Evolutionary conservation across 23 red algal genomes (phyloP), one percentile per base, ranked within the genome.

Genomic region (Cyanidium caldarium): DNA sequence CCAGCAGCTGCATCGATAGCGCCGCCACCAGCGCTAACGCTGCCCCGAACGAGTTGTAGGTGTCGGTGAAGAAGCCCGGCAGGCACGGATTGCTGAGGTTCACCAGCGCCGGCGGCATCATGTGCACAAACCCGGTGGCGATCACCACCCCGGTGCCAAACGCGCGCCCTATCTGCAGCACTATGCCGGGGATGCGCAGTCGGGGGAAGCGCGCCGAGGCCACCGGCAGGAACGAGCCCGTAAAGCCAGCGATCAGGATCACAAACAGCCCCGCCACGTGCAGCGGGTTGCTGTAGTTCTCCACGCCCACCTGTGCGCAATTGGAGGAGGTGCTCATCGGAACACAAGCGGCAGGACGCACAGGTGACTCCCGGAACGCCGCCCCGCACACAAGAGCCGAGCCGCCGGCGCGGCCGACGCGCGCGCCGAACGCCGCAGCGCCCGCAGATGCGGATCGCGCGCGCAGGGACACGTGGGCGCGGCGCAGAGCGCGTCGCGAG

Each of bases 111-210:
- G 70, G 70, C 12, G 70, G 70, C 46, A 75, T 42, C 70, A 75
- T 75, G 26, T 75, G 70, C 2, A 75, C 70, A 58, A 75, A 75
- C 37, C 70, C 70, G 30, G 70, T 75, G 34, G 70, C 70, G 58
- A 75, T 75, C 35, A 75, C 70, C 35, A 75, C 70, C 31, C 70
- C 70, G 10, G 70, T 75, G 20, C 70, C 70, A 46, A 75, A 75
- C 19, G 70, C 70, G 36, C 70, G 46, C 33, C 70, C 70, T 13
- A 61, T 34, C 35, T 75, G 45, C 15, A 75, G 35, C 14, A 58
- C 42, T 25, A 75, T 58, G n/a, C 19, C 37, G 31, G 42, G 70
- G 34, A 61, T 3, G 12, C 70, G 38, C 3, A 75, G 2, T 2
- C 42, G 33, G 12, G 70, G 70, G 58, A 40, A 75, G 36, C 42